Evolutionary conservation across 2,329 filamentous ascomycete species (phyloP), one percentile per base, ranked within the genome.

Genomic region (Claviceps cyperi): DNA sequence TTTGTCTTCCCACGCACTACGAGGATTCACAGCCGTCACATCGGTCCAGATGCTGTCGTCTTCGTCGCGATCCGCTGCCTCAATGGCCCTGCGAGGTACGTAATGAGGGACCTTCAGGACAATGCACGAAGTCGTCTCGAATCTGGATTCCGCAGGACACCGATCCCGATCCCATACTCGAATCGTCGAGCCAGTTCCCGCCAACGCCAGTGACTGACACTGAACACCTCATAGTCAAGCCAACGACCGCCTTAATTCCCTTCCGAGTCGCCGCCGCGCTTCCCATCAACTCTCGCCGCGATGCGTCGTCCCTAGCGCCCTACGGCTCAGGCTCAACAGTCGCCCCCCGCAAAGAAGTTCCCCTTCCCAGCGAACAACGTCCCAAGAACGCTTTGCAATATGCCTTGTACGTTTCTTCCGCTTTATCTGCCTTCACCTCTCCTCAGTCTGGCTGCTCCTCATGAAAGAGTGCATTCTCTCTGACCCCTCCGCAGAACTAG

Each of bases 381-480:
- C 86, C 83, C 68, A 87, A 91, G 74, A 81, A 85, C 59, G 79
- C 80, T 52, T 73, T 91, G 61, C 85, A 94, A 81, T 91, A 89
- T 67, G 86, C 86, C 56, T 75, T 94, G 85, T 91, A 84, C 59
- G 84, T 79, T 14, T 14, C 49, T 35, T 6, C 35, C 38, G 9
- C 39, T 11, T 3, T 19, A 9, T 19, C 19, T 11, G 15, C 38
- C 38, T n/a, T 17, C 15, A 40, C 17, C 24, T 19, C 3, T 32
- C 13, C 22, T 46, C 5, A 28, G 5, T 1, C 19, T 5, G 17
- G 6, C 3, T 6, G 15, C 17, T 1, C 11, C n/a, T 6, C 9
- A 13, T 11, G n/a, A 19, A n/a, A 35, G 19, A 8, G n/a, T 7
- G 3, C 7, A 8, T 3, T 24, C 3, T 5, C 14, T n/a, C 36